These are phyloP conservation scores for Fonsecaea pedrosoi DNA, from an alignment of 2,329 filamentous ascomycete genomes.

Conservation along the genomic window DNA sequence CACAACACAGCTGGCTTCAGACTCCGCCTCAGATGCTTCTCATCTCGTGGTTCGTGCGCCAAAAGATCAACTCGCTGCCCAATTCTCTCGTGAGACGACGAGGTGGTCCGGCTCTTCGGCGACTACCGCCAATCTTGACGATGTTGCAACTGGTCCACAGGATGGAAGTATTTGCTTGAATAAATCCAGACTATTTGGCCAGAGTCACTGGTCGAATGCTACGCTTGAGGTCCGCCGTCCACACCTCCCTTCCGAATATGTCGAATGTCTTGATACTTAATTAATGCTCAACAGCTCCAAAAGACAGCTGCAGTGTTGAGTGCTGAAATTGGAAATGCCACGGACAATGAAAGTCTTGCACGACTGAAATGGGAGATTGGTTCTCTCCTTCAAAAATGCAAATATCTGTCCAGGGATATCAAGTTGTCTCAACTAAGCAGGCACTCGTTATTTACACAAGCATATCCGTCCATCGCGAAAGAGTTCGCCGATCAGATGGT, in stretches of 20 bases:
- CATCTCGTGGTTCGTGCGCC: neutral
- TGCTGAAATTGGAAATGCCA: neutral
- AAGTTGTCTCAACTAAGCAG: conserved; percentile 39
- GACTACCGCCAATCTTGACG: neutral
- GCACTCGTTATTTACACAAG: conserved; percentile 24
- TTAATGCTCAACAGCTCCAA: neutral
- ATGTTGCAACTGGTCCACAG: conserved; percentile 4
- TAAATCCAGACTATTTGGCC: conserved; percentile 42
- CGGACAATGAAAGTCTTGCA: conserved; percentile 6
- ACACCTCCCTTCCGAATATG: neutral
- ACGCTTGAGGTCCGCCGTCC: conserved; percentile 32
- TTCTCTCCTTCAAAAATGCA: conserved; percentile 37
- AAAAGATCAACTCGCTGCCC: conserved; percentile 2
- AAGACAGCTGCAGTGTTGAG: conserved; percentile 15
- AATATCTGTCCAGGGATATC: conserved; percentile 38
- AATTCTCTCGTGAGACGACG: neutral
- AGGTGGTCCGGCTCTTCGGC: neutral
- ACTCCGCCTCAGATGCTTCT: conserved; percentile 10
- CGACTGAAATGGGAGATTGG: conserved; percentile 17
- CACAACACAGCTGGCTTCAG: neutral
- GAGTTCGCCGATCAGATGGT: conserved; percentile 31
- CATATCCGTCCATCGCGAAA: neutral
- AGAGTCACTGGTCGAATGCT: conserved; percentile 42
- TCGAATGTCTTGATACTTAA: neutral
- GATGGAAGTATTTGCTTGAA: conserved; percentile 4